phyloP scores from a whole-genome alignment of 1,284 basidiomycete genomes.

The Gomphus bonarii region DNA sequence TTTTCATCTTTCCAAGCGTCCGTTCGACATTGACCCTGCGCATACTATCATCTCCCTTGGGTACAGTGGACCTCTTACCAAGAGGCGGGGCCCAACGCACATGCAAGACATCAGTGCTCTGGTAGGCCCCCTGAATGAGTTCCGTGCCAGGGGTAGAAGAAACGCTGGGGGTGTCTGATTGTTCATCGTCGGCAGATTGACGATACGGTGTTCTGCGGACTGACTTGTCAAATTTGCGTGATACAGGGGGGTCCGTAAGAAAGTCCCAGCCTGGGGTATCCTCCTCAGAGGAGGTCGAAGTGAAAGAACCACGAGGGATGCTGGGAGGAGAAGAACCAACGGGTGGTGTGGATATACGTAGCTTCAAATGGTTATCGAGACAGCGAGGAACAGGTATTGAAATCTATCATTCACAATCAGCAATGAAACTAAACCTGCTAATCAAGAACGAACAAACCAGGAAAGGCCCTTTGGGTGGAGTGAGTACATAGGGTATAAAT shows the following conservation, averaged over 20 bases:
- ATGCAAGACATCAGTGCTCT: conserved; percentile 61
- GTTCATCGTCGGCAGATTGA: conserved; percentile 71
- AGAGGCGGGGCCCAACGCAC: conserved; percentile 67
- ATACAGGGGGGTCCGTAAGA: conserved; percentile 65
- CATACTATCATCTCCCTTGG: conserved; percentile 39
- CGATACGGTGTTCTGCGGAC: conserved; percentile 48
- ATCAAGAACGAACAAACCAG: conserved; percentile 9
- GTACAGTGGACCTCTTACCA: conserved; percentile 33
- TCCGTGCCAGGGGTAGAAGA: conserved; percentile 47
- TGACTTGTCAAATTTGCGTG: conserved; percentile 39
- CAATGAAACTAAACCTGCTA: not conserved
- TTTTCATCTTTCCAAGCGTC: conserved; percentile 54
- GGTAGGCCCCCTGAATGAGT: conserved; percentile 67
- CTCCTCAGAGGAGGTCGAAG: conserved; percentile 68
- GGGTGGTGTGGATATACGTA: conserved; percentile 57
- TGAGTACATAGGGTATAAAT: conserved; percentile 10
- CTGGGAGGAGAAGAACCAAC: conserved; percentile 23
- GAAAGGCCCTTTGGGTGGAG: conserved; percentile 13
- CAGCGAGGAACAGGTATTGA: conserved; percentile 56
- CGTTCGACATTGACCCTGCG: conserved; percentile 57
- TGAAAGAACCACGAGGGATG: conserved; percentile 32
- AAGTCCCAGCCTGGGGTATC: conserved; percentile 61
- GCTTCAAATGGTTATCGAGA: conserved; percentile 60
- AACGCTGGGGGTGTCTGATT: conserved; percentile 56
- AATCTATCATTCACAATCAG: conserved; percentile 9